Percentiles rank a stretch among this genome's conserved stretches.
These are phyloP conservation scores for Tylopilus sp. DNA, from an alignment of 1,284 basidiomycete species.

Conservation along the genomic window DNA sequence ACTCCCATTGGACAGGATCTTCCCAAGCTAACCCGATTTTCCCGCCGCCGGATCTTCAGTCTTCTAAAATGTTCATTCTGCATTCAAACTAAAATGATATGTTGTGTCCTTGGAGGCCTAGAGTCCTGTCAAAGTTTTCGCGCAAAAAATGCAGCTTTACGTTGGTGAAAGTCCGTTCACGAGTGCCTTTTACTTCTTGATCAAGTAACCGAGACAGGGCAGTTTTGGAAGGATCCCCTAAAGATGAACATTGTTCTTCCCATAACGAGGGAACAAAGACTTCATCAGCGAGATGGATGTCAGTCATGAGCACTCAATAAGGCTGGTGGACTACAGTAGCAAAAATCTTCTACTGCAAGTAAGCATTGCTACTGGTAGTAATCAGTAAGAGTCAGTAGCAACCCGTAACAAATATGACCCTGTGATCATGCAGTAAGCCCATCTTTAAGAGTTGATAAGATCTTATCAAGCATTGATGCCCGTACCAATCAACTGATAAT, in stretches of 20 bases:
- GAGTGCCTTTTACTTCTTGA: constrained; percentile 21
- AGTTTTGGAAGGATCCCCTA: constrained; percentile 29
- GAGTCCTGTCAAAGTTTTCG: constrained; percentile 13
- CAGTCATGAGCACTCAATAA: too few relatives aligned
- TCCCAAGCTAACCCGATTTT: constrained; percentile 29
- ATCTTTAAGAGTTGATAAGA: too few relatives aligned
- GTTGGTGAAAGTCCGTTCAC: constrained; percentile 26
- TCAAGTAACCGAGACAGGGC: constrained; percentile 29
- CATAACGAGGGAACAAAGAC: constrained; percentile 44
- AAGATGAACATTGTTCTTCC: constrained; percentile 41
- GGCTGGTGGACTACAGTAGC: too few relatives aligned
- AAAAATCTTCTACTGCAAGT: too few relatives aligned
- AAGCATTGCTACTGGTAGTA: too few relatives aligned
- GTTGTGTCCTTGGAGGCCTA: background rate
- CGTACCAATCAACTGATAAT: too few relatives aligned
- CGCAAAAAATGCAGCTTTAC: constrained; percentile 28
- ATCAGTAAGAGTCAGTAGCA: too few relatives aligned
- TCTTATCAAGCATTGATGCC: too few relatives aligned
- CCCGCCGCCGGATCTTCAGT: constrained; percentile 30
- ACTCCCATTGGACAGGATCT: constrained; percentile 31
- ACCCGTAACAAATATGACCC: too few relatives aligned
- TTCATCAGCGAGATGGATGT: too few relatives aligned
- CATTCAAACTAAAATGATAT: constrained; percentile 14
- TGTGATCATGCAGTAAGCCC: too few relatives aligned
- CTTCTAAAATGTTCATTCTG: constrained; percentile 2